These are phyloP conservation scores for Globisporangium megalacanthum DNA, from an alignment of 352 stramenopile species.

Conservation along the genomic window DNA sequence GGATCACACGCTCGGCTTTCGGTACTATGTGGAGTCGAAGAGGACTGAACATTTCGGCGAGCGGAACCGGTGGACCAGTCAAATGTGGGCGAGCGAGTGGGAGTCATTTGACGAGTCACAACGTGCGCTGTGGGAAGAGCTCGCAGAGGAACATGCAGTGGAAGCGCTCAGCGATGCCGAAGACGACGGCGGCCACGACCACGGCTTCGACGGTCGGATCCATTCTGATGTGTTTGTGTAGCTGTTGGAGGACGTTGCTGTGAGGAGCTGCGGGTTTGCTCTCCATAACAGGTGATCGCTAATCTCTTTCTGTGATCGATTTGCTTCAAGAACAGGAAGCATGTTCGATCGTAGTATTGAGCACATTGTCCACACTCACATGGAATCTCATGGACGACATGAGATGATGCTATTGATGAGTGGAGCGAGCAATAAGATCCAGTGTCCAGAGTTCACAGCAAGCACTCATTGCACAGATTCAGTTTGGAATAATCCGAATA, in stretches of 20 bases:
- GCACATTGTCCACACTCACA: too few relatives aligned
- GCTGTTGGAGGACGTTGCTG: too few relatives aligned
- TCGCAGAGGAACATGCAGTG: constrained; percentile 13
- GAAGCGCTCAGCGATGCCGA: constrained; percentile 4
- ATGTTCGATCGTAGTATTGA: too few relatives aligned
- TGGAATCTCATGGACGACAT: too few relatives aligned
- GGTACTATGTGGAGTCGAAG: constrained; percentile 24
- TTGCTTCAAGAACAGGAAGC: too few relatives aligned
- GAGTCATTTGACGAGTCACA: constrained; percentile 15
- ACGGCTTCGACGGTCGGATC: background rate
- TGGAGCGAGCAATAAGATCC: too few relatives aligned
- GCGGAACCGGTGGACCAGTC: constrained; percentile 17
- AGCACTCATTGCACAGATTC: too few relatives aligned
- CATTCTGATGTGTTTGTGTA: background rate
- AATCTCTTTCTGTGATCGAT: too few relatives aligned
- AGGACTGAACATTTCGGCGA: constrained; percentile 9
- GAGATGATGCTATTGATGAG: too few relatives aligned
- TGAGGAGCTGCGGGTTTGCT: constrained; percentile 4
- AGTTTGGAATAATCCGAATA: too few relatives aligned
- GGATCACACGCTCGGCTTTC: constrained; percentile 14
- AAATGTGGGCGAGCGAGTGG: constrained; percentile 25
- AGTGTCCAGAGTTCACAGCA: too few relatives aligned
- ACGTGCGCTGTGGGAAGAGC: constrained; percentile 25
- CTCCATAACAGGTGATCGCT: too few relatives aligned
- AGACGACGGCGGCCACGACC: background rate